Evolutionary conservation across 2,329 filamentous ascomycete species (phyloP).

Genomic region (Colletotrichum sp.): DNA sequence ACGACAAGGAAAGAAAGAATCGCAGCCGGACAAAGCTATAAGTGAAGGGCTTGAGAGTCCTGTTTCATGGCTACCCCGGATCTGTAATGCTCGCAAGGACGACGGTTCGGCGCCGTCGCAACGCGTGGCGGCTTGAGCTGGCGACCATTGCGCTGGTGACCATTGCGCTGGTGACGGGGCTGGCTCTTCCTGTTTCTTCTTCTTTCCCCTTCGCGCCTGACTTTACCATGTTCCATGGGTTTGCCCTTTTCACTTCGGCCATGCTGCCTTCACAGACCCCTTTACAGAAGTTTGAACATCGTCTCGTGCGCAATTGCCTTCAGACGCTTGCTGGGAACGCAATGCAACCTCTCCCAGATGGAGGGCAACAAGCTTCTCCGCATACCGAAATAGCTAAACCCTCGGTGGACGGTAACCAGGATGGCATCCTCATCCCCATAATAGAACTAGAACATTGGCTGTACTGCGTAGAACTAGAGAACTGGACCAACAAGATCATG

Average conservation of each 20-base stretch:
- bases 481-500: background rate
- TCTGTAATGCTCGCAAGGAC: background rate
- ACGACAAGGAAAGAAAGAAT: background rate
- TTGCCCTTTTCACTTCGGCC: background rate
- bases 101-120: background rate
- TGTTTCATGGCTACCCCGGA: slow-evolving; percentile 4
- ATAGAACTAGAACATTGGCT: background rate
- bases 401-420: background rate
- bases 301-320: background rate
- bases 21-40: background rate
- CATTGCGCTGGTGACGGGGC: too few species aligned
- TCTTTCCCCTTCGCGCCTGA: background rate
- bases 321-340: background rate
- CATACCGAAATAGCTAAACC: background rate
- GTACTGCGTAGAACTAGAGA: background rate
- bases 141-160: background rate
- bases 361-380: background rate
- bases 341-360: background rate
- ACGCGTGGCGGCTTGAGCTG: background rate
- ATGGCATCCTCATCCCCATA: background rate
- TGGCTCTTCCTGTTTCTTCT: background rate
- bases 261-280: background rate
- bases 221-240: background rate
- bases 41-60: background rate
- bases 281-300: background rate